Evolutionary conservation across 2,329 filamentous ascomycete species (phyloP).

Genomic region (Dryadomyces quercus-mongolicae): DNA sequence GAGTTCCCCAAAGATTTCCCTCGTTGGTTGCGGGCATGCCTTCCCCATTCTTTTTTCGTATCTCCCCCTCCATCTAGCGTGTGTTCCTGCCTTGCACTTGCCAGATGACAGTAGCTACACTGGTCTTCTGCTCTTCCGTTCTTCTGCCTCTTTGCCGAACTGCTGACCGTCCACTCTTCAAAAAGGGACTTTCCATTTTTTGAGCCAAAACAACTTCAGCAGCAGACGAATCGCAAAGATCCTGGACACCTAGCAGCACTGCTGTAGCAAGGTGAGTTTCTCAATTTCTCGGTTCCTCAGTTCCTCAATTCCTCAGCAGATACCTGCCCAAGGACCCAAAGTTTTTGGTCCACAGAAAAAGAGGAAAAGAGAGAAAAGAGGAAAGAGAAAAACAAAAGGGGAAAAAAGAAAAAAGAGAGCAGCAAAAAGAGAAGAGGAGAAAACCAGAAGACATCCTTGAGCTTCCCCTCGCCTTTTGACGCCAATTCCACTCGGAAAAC

Average conservation of each 20-base stretch:
- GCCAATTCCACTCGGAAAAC: too few species aligned
- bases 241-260: not conserved
- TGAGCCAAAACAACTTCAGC: not conserved
- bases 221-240: not conserved
- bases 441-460: too few species aligned
- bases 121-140: constrained; percentile 1
- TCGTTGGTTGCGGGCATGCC: constrained; percentile 2
- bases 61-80: not conserved
- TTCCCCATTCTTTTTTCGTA: not conserved
- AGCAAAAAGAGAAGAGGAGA: too few species aligned
- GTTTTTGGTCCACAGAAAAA: too few species aligned
- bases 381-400: too few species aligned
- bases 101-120: not conserved
- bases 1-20: constrained; percentile 18
- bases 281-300: too few species aligned
- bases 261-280: too few species aligned
- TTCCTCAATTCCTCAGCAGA: too few species aligned
- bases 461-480: too few species aligned
- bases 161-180: not conserved
- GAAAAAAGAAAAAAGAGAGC: too few species aligned
- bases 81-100: not conserved
- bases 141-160: not conserved
- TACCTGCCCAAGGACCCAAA: too few species aligned
- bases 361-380: too few species aligned
- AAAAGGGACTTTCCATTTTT: not conserved